These are phyloP conservation scores for Draba incana DNA, from an alignment of 345 rosid species.

Conservation along the genomic window DNA sequence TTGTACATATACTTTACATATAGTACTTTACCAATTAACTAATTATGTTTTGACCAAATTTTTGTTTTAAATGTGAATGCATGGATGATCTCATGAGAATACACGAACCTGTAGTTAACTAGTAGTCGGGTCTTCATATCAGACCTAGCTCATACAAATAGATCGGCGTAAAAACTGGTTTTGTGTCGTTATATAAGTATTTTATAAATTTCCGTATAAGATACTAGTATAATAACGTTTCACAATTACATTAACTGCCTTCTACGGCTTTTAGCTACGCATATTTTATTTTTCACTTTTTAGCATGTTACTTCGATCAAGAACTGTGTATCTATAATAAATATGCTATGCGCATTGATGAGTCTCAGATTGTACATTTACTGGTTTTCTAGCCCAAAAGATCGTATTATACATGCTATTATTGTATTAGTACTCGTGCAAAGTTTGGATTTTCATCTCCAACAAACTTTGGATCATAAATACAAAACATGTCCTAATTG, in stretches of 20 bases:
- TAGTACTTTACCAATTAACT: neutral
- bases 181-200: neutral
- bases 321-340: neutral
- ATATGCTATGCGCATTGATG: conserved; percentile 7
- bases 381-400: neutral
- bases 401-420: conserved; percentile 6
- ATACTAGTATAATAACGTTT: neutral
- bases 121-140: neutral
- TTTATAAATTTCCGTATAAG: neutral
- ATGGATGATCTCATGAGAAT: neutral
- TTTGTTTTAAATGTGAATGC: neutral
- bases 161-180: neutral
- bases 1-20: neutral
- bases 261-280: neutral
- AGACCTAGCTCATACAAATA: neutral
- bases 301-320: neutral
- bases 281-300: neutral
- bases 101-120: neutral
- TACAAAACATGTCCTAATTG: neutral
- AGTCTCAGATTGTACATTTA: conserved; percentile 2
- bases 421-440: neutral
- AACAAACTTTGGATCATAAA: neutral
- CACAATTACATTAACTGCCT: neutral
- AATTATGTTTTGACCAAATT: neutral
- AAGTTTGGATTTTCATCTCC: neutral